Evolutionary conservation across 140 eudicot genomes (phyloP).

Genomic region (Cichorium intybus): DNA sequence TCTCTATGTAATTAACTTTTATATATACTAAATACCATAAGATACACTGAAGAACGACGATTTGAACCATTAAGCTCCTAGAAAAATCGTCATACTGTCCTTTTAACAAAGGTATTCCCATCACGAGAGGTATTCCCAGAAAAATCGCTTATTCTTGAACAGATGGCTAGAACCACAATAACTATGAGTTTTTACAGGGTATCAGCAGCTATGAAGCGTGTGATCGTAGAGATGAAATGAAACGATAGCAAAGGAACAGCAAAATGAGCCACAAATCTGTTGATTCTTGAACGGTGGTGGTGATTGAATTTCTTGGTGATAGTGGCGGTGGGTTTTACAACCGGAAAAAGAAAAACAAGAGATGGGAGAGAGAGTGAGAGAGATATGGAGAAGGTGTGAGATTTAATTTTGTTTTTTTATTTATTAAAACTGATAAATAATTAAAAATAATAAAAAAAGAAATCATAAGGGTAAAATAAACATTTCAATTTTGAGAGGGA

Average conservation of each 20-base stretch:
- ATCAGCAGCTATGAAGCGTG: slow-evolving; percentile 84
- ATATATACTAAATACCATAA: too few species aligned
- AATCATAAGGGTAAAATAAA: too few species aligned
- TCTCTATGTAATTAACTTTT: too few species aligned
- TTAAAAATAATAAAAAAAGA: too few species aligned
- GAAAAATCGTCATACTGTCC: slow-evolving; percentile 90
- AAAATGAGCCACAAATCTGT: slow-evolving; percentile 85
- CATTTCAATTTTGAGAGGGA: too few species aligned
- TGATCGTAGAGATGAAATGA: slow-evolving; percentile 88
- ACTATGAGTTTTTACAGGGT: slow-evolving; percentile 74
- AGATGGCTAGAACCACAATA: slow-evolving; percentile 48
- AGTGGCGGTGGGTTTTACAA: too few species aligned
- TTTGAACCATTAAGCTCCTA: slow-evolving; percentile 85
- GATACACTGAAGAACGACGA: slow-evolving; percentile 88
- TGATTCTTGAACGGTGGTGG: slow-evolving; percentile 90
- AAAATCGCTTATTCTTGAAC: slow-evolving; percentile 65
- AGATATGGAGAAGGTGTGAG: too few species aligned
- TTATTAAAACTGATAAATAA: too few species aligned
- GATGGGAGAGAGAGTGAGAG: too few species aligned
- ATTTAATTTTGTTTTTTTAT: too few species aligned
- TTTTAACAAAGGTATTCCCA: slow-evolving; percentile 85
- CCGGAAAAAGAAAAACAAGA: too few species aligned
- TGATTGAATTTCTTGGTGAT: too few species aligned
- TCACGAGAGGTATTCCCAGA: slow-evolving; percentile 87
- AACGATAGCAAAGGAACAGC: slow-evolving; percentile 90